These are phyloP conservation scores for Ganoderma sinense DNA, from an alignment of 1,284 basidiomycete species.

Conservation along the genomic window DNA sequence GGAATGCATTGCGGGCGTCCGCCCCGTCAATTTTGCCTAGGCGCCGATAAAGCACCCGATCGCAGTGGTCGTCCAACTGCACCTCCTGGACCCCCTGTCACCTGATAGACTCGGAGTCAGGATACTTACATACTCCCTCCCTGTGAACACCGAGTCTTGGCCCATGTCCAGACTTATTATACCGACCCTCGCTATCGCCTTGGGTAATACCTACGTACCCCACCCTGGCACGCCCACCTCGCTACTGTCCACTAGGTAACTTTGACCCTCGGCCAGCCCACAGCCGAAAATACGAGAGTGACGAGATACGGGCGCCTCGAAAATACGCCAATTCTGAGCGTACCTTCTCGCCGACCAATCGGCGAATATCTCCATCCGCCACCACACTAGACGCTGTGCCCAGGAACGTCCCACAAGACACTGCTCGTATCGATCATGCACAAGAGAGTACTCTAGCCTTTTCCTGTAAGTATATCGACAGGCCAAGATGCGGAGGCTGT, in stretches of 20 bases:
- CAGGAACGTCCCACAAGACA: neutral
- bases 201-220: neutral
- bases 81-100: too few relatives aligned
- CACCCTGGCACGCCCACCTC: neutral
- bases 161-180: neutral
- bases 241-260: too few relatives aligned
- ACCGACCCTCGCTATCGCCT: neutral
- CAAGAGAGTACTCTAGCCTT: neutral
- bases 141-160: neutral
- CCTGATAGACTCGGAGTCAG: too few relatives aligned
- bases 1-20: too few relatives aligned
- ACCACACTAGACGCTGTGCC: neutral
- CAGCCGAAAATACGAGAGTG: too few relatives aligned
- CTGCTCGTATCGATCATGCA: neutral
- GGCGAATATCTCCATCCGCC: neutral
- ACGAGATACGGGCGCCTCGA: too few relatives aligned
- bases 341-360: neutral
- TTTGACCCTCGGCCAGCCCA: too few relatives aligned
- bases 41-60: neutral
- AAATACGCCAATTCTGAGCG: too few relatives aligned
- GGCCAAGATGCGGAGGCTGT: conserved; percentile 16
- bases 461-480: conserved; percentile 16
- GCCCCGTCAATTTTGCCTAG: neutral
- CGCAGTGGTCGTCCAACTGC: neutral
- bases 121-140: neutral